Percentiles rank a stretch among this genome's conserved stretches.
These are phyloP conservation scores for Beauveria caledonica DNA, from an alignment of 2,329 filamentous ascomycete species.

Conservation along the genomic window DNA sequence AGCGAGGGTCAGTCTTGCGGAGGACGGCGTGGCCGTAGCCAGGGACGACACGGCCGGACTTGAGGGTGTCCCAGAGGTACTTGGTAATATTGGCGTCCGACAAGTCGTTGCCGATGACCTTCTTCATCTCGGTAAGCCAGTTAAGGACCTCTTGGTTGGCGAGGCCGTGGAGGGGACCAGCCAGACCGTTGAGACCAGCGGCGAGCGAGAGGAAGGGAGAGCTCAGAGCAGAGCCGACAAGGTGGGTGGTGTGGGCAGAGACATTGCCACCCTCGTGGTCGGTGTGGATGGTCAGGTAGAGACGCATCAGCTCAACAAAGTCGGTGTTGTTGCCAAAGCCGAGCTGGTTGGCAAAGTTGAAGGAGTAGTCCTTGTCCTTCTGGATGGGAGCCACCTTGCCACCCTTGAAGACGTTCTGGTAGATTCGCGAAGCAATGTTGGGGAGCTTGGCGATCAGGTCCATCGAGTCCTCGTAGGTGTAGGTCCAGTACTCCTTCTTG, in stretches of 20 bases:
- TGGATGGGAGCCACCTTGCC: slow-evolving; percentile 93
- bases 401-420: slow-evolving; percentile 99
- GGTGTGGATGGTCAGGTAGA: slow-evolving; percentile 99
- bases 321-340: slow-evolving; percentile 91
- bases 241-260: slow-evolving; percentile 94
- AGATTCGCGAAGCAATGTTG: slow-evolving; percentile 96
- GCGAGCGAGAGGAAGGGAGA: slow-evolving; percentile 95
- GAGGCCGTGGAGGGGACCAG: slow-evolving; percentile 95
- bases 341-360: slow-evolving; percentile 99
- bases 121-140: slow-evolving; percentile 99
- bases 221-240: slow-evolving; percentile 93
- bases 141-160: slow-evolving; percentile 99
- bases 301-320: slow-evolving; percentile 96
- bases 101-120: slow-evolving; percentile 83
- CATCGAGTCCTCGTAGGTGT: slow-evolving; percentile 99
- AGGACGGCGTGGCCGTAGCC: slow-evolving; percentile 98
- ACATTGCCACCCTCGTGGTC: slow-evolving; percentile 99
- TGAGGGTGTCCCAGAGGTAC: slow-evolving; percentile 97
- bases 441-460: slow-evolving; percentile 99
- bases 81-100: slow-evolving; percentile 95
- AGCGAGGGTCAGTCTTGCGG: slow-evolving; percentile 98
- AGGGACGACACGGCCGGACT: slow-evolving; percentile 89
- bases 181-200: slow-evolving; percentile 95
- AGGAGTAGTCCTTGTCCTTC: slow-evolving; percentile 99
- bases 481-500: slow-evolving; percentile 99